These are phyloP conservation scores for Bryopsis sp. DNA, from an alignment of 139 green algal species.

Conservation along the genomic window DNA sequence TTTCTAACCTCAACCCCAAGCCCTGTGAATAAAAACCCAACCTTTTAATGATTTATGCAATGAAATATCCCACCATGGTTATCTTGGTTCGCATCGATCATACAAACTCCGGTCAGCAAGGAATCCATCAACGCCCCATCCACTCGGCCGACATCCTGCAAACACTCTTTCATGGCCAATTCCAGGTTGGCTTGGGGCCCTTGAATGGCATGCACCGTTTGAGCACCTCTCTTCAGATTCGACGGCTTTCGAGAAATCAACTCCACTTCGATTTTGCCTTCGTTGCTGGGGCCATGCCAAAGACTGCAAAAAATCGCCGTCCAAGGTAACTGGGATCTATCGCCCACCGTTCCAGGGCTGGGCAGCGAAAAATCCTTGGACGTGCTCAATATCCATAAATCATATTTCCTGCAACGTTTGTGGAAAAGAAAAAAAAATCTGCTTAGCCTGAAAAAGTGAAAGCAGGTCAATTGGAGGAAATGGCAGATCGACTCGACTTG, in stretches of 20 bases:
- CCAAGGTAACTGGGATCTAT: neutral
- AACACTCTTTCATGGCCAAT: neutral
- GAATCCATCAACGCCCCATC: constrained; percentile 3
- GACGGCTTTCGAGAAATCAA: neutral
- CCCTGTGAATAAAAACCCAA: no score
- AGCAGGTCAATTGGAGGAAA: no score
- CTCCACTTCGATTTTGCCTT: constrained; percentile 11
- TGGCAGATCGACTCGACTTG: no score
- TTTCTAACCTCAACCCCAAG: no score
- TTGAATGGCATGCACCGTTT: constrained; percentile 3
- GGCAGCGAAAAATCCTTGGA: neutral
- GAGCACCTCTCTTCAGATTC: neutral
- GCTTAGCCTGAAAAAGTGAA: no score
- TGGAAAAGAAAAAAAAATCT: neutral
- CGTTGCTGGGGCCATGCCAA: constrained; percentile 14
- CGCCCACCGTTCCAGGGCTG: neutral
- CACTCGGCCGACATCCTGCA: neutral
- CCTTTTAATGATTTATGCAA: no score
- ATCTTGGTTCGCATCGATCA: neutral
- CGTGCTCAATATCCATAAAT: constrained; percentile 13
- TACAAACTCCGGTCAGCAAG: neutral
- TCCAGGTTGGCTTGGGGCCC: neutral
- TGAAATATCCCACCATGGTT: no score
- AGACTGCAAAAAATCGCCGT: constrained; percentile 4
- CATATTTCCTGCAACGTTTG: constrained; percentile 1